phyloP scores from a whole-genome alignment of 768 basidiomycete species.

The Tephrocybe sp. region DNA sequence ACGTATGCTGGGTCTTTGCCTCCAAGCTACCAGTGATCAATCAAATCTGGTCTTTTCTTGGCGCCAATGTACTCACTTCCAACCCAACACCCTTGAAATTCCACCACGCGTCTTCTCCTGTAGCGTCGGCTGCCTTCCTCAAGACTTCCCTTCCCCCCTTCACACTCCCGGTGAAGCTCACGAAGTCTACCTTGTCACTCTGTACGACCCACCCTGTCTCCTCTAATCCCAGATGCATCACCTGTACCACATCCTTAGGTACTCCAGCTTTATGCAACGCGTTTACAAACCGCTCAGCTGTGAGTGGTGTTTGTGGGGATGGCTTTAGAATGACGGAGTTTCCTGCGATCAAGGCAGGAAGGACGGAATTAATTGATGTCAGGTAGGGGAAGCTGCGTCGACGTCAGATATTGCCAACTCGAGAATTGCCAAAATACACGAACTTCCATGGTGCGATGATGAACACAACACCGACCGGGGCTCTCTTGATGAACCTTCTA shows the following conservation, averaged over 20 bases:
- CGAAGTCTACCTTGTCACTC: slow-evolving; percentile 70
- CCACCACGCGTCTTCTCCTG: slow-evolving; percentile 30
- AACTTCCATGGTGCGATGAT: slow-evolving; percentile 94
- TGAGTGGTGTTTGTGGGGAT: slow-evolving; percentile 91
- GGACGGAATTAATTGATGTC: slow-evolving; percentile 84
- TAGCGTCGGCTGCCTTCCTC: slow-evolving; percentile 50
- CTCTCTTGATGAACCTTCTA: slow-evolving; percentile 77
- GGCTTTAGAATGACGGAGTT: slow-evolving; percentile 93
- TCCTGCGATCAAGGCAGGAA: slow-evolving; percentile 88
- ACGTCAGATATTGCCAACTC: neutral
- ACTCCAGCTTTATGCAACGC: slow-evolving; percentile 77
- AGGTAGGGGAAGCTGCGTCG: slow-evolving; percentile 79
- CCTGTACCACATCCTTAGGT: slow-evolving; percentile 69
- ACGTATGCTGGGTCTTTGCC: slow-evolving; percentile 99
- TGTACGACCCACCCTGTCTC: slow-evolving; percentile 60
- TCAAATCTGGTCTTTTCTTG: too few species aligned
- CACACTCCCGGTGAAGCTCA: slow-evolving; percentile 90
- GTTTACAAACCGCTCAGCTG: slow-evolving; percentile 74
- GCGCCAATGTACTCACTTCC: too few species aligned
- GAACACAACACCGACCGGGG: slow-evolving; percentile 83
- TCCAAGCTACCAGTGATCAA: slow-evolving; percentile 68
- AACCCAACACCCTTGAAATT: slow-evolving; percentile 86
- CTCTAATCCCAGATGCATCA: slow-evolving; percentile 67
- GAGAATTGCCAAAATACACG: slow-evolving; percentile 24
- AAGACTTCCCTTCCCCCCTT: slow-evolving; percentile 72